Conservation (phyloP, 106 monocot species). For the Allium sativum region DNA sequence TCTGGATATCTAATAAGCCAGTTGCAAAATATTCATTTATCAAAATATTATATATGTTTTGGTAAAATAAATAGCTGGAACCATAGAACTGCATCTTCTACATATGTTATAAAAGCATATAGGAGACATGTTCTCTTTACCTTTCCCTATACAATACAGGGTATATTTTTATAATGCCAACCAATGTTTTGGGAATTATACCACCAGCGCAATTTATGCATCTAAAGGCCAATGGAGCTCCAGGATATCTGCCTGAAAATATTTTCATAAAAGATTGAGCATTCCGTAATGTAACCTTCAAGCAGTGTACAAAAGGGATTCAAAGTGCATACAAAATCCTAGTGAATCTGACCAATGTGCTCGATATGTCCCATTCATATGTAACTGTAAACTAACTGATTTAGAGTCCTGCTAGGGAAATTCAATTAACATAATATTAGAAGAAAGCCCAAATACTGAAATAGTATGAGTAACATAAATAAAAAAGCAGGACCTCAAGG, state of each 20-base stretch:
- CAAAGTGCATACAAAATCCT: constrained; percentile 71
- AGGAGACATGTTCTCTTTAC: constrained; percentile 17
- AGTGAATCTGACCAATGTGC: constrained; percentile 60
- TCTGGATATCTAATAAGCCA: constrained; percentile 37
- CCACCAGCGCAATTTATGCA: constrained; percentile 76
- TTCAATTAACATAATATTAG: constrained; percentile 1
- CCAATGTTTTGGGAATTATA: constrained; percentile 58
- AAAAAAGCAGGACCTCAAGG: constrained; percentile 41
- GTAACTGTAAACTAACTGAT: constrained; percentile 41
- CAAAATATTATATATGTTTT: neutral
- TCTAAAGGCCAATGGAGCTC: constrained; percentile 69
- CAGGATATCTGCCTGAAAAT: constrained; percentile 50
- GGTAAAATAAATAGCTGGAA: neutral
- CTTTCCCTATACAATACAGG: constrained; percentile 87
- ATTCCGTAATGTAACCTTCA: neutral
- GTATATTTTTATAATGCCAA: constrained; percentile 67
- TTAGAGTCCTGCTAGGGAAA: constrained; percentile 41
- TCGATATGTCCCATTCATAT: constrained; percentile 86
- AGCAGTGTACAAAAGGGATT: neutral
- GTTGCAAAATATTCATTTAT: neutral
- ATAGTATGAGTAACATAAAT: neutral
- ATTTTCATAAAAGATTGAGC: constrained; percentile 2
- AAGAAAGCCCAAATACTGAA: neutral
- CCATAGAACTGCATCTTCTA: no score
- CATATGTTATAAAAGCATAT: no score